These are phyloP conservation scores for Boletus reticuloceps DNA, from an alignment of 768 basidiomycete species.

Conservation along the genomic window DNA sequence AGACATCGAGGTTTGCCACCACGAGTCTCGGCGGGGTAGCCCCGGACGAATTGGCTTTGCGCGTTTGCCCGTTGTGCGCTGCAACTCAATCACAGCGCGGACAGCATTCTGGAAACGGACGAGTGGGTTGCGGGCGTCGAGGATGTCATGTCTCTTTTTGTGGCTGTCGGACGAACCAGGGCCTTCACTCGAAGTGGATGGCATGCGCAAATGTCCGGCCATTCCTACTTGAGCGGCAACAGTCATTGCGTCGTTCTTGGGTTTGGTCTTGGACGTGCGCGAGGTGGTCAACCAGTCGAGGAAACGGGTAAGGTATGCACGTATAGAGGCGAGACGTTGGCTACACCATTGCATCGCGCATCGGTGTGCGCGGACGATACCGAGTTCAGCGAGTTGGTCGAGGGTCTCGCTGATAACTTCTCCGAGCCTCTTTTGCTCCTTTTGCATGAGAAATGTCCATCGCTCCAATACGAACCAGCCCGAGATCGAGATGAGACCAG, in stretches of 20 bases:
- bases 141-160: slow-evolving; percentile 1
- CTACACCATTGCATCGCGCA: slow-evolving; percentile 23
- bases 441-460: slow-evolving; percentile 41
- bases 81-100: too few species aligned
- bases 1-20: slow-evolving; percentile 22
- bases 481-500: slow-evolving; percentile 46
- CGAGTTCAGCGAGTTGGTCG: slow-evolving; percentile 15
- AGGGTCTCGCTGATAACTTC: slow-evolving; percentile 34
- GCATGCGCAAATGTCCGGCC: not conserved
- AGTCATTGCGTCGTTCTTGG: not conserved
- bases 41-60: slow-evolving; percentile 17
- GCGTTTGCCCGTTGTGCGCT: slow-evolving; percentile 28
- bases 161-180: not conserved
- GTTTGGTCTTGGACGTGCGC: not conserved
- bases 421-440: slow-evolving; percentile 45
- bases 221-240: not conserved
- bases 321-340: slow-evolving; percentile 7
- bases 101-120: slow-evolving; percentile 39
- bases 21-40: slow-evolving; percentile 18
- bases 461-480: slow-evolving; percentile 51
- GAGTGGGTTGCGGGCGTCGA: slow-evolving; percentile 24
- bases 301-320: slow-evolving; percentile 6
- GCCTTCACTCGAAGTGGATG: slow-evolving; percentile 6
- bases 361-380: slow-evolving; percentile 26
- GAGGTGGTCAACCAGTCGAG: slow-evolving; percentile 9